A percentile compares a stretch with the other conserved stretches of the same genome.
Conservation (phyloP, 1,139 yeast genomes). For the Magnusiomyces sp. region DNA sequence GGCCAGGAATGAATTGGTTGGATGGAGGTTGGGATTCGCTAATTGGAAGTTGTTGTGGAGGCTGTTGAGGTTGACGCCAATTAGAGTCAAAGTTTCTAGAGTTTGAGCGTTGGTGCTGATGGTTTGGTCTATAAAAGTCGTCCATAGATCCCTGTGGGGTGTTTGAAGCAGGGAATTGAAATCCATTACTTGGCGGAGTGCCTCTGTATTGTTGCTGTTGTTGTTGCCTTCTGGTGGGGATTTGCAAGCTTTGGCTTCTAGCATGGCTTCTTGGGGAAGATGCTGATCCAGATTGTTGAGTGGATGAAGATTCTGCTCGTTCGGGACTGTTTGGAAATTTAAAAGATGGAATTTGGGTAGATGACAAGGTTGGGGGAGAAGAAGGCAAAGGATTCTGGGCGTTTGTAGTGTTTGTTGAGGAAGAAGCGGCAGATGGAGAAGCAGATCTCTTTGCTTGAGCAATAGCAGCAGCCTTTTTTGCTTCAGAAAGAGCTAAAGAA, state of each 20-base stretch:
- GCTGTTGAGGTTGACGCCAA: conserved; percentile 29
- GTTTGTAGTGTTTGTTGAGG: conserved; percentile 6
- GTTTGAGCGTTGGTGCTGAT: conserved; percentile 37
- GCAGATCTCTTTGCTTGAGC: conserved; percentile 53
- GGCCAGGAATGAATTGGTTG: conserved; percentile 68
- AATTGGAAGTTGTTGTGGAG: conserved; percentile 17
- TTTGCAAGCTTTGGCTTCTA: conserved; percentile 18
- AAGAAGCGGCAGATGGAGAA: conserved; percentile 8
- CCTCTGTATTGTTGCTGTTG: conserved; percentile 25
- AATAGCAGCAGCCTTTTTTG: conserved; percentile 93
- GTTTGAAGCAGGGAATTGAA: conserved; percentile 38
- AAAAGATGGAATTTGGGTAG: conserved; percentile 27
- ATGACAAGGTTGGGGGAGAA: conserved; percentile 21
- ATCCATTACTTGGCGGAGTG: conserved; percentile 33
- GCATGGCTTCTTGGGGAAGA: conserved; percentile 20
- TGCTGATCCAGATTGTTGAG: conserved; percentile 20
- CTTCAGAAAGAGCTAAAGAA: conserved; percentile 85
- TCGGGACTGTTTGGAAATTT: conserved; percentile 46
- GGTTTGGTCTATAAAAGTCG: conserved; percentile 4
- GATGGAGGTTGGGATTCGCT: conserved; percentile 31
- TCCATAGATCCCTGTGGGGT: conserved; percentile 6
- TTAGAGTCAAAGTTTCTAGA: conserved; percentile 45
- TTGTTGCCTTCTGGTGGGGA: conserved; percentile 16
- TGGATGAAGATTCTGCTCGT: neutral
- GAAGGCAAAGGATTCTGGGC: conserved; percentile 19